phyloP scores from a whole-genome alignment of 1,284 basidiomycete genomes.

The Hemileia vastatrix region DNA sequence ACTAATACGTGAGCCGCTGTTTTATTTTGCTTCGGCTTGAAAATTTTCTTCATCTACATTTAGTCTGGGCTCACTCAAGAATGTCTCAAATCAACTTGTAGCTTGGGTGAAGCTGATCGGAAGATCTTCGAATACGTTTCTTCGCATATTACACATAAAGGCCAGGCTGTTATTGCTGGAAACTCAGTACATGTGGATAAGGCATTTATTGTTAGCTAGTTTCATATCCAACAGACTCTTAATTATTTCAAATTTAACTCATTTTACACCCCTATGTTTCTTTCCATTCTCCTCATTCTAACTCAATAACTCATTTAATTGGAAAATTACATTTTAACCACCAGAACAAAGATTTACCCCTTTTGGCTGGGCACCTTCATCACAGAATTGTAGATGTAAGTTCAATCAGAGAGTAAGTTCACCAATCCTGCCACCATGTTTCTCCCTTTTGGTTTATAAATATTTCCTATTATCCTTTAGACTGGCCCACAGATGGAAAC shows the following conservation, averaged over 20 bases:
- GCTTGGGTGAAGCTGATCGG: constrained; percentile 26
- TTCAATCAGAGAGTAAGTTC: constrained; percentile 16
- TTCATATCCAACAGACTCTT: no score
- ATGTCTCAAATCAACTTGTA: background rate
- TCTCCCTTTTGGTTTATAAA: background rate
- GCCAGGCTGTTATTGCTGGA: constrained; percentile 37
- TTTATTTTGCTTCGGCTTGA: constrained; percentile 31
- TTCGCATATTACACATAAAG: constrained; percentile 18
- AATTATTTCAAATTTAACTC: no score
- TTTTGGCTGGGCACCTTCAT: constrained; percentile 14
- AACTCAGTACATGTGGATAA: constrained; percentile 44
- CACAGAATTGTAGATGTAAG: constrained; percentile 20
- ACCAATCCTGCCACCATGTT: background rate
- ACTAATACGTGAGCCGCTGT: constrained; percentile 33
- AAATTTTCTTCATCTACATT: background rate
- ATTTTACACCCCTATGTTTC: no score
- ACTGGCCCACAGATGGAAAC: constrained; percentile 19
- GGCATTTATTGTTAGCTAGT: constrained; percentile 35
- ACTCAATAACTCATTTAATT: no score
- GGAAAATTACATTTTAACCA: no score
- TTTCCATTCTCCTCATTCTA: no score
- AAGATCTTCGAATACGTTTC: constrained; percentile 26
- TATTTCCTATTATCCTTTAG: background rate
- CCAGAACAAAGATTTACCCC: constrained; percentile 16
- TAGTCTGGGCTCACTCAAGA: constrained; percentile 9